Evolutionary conservation across 129 eudicot genomes (phyloP), one percentile per base, ranked within the genome.

Genomic region (Flaveria bidentis): DNA sequence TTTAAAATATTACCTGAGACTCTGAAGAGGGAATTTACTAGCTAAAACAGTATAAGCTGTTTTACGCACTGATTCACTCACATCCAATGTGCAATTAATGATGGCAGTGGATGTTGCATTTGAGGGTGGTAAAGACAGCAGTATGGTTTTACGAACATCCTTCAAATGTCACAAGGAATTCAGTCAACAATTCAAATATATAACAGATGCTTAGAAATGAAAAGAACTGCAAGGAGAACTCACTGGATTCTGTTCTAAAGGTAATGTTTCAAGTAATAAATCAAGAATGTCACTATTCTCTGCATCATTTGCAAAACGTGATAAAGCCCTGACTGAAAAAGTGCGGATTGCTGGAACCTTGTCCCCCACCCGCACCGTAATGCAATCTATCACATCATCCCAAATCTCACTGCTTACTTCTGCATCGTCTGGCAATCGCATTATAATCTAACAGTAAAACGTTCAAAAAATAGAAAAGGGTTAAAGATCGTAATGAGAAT

Each of bases 211-310:
- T 16, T 12, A 10, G 30, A 55, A 33, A 1, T 18, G 12, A 41
- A 80, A 65, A 65, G 15, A 50, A 44, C 51, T 41, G 51, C 41
- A 56, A 41, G 41, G 23, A 56, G 26, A 74, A 67, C 91, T 69
- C 64, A 95, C 99, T 39, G 87, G 88, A 83, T 84, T 95, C 71
- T 89, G 97, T 84, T 95, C 99, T 51, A 67, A 25, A 30, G 85
- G 87, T 65, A 95, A 81, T 49, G 81, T 81, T 55, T 89, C 77
- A 81, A 95, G 90, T 77, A 95, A 80, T 56, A 91, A 75, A 14
- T 89, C 96, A 62, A 95, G 94, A 85, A 95, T 83, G 81, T 95
- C 99, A 81, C 83, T 78, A n/a, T 95, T 95, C 79, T 95, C 99
- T 66, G 93, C 73, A 78, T 95, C 99, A 70, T 76, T 89, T 47